Percentiles rank a stretch among this genome's conserved stretches.
Conservation (phyloP, 1,139 yeast species). For the Saccharomycopsis hybrid region DNA sequence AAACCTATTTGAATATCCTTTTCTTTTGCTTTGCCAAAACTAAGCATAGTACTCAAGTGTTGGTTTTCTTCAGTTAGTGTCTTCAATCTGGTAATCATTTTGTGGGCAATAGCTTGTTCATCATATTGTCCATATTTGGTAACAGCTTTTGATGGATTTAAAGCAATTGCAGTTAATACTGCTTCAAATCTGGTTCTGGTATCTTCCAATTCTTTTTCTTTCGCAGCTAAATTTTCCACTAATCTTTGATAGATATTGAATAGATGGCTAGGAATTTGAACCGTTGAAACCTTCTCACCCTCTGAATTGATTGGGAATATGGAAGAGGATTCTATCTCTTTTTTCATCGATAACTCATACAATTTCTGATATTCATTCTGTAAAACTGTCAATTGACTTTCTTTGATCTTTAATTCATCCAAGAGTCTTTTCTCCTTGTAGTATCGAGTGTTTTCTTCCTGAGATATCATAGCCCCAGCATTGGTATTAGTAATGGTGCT, state of each 20-base stretch:
- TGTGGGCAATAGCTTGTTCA: constrained; percentile 72
- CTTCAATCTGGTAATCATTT: constrained; percentile 58
- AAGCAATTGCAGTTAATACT: constrained; percentile 43
- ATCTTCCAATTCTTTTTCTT: constrained; percentile 50
- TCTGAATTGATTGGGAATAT: neutral
- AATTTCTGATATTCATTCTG: neutral
- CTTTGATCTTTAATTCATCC: neutral
- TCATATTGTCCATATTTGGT: constrained; percentile 40
- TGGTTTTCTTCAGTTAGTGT: constrained; percentile 65
- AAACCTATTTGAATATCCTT: constrained; percentile 63
- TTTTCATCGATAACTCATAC: neutral
- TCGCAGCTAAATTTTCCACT: constrained; percentile 31
- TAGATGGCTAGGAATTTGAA: constrained; percentile 4
- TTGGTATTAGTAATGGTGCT: neutral
- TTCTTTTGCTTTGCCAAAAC: constrained; percentile 68
- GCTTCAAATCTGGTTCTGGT: constrained; percentile 60
- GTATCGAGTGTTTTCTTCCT: too few relatives aligned
- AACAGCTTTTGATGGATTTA: constrained; percentile 15
- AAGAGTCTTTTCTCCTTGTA: too few relatives aligned
- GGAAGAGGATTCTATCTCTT: neutral
- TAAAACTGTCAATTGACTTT: neutral
- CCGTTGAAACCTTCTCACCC: neutral
- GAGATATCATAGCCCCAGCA: too few relatives aligned
- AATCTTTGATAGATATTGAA: constrained; percentile 24
- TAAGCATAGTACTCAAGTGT: constrained; percentile 59